Conservation (phyloP, 2,329 filamentous ascomycete genomes). For the Blastomyces parvus region DNA sequence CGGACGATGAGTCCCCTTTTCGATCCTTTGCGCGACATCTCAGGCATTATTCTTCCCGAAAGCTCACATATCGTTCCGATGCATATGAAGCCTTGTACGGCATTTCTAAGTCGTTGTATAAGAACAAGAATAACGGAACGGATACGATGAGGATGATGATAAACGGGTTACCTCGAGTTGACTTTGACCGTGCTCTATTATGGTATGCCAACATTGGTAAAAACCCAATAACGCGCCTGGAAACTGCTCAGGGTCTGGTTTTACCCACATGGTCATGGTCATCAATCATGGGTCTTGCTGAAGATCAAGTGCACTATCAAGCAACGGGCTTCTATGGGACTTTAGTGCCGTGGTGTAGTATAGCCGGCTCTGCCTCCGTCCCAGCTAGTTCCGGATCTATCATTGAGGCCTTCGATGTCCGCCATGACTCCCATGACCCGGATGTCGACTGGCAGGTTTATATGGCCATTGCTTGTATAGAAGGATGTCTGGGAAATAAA, state of each 20-base stretch:
- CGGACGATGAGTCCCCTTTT: not conserved
- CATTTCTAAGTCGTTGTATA: not conserved
- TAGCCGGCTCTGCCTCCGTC: not conserved
- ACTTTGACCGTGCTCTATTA: not conserved
- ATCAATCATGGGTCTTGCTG: not conserved
- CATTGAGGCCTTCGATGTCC: not conserved
- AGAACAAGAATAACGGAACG: not conserved
- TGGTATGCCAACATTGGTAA: not conserved
- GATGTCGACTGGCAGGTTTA: slow-evolving; percentile 1
- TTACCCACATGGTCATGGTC: slow-evolving; percentile 5
- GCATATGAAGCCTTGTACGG: not conserved
- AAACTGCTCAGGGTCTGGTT: not conserved
- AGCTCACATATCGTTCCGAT: not conserved
- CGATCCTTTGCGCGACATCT: not conserved
- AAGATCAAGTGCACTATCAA: slow-evolving; percentile 1
- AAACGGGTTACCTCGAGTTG: slow-evolving; percentile 1
- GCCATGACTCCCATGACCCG: not conserved
- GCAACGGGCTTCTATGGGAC: not conserved
- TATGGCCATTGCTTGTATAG: not conserved
- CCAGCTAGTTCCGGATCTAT: not conserved
- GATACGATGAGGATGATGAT: not conserved
- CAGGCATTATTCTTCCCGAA: slow-evolving; percentile 3
- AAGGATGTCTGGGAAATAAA: not conserved
- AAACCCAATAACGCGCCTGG: not conserved
- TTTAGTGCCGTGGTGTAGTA: not conserved